Percentiles rank a stretch among this genome's conserved stretches.
Evolutionary conservation across 495 filamentous ascomycete genomes (phyloP).

Genomic region (Xylaria curta): DNA sequence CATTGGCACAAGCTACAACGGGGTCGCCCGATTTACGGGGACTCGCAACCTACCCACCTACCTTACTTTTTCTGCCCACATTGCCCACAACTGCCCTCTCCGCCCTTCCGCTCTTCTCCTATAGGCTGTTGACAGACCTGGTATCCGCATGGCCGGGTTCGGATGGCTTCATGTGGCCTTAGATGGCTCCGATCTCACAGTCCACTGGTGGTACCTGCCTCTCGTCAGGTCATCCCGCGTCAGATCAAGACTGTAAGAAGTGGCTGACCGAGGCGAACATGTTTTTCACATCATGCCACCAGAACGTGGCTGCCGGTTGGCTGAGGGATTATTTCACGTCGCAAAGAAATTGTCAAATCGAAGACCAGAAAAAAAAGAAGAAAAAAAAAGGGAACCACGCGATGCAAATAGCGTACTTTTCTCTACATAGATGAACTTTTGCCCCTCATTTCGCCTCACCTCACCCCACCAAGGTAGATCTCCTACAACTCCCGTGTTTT

Average conservation of each 20-base stretch:
- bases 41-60: not conserved
- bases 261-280: not conserved
- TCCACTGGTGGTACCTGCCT: conserved; percentile 9
- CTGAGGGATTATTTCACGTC: conserved; percentile 6
- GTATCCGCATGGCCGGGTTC: conserved; percentile 10
- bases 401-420: not conserved
- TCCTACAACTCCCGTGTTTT: not conserved
- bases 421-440: not conserved
- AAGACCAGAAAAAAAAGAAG: not conserved
- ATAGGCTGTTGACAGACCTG: not conserved
- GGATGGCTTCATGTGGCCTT: not conserved
- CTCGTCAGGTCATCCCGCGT: not conserved
- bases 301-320: not conserved
- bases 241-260: conserved; percentile 2
- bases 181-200: conserved; percentile 16
- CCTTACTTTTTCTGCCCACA: not conserved
- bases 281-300: conserved; percentile 10
- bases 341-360: not conserved
- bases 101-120: not conserved
- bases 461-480: not conserved
- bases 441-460: conserved; percentile 7
- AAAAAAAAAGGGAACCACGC: not conserved
- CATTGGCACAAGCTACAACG: conserved; percentile 1
- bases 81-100: not conserved
- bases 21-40: conserved; percentile 1